Evolutionary conservation across 129 eudicot species (phyloP), one percentile per base, ranked within the genome.

Genomic region (Artemisia tridentata): DNA sequence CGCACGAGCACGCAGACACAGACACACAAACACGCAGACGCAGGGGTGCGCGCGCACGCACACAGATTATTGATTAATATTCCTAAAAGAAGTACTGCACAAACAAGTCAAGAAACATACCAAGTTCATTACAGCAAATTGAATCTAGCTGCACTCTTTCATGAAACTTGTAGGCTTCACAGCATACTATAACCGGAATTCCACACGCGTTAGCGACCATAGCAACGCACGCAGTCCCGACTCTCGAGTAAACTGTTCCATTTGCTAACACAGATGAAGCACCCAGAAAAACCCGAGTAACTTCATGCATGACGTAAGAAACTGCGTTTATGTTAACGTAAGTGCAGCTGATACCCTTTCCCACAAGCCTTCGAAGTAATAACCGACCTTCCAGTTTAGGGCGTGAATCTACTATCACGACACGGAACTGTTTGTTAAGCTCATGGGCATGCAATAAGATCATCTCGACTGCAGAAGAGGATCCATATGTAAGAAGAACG

Each of bases 81-180:
- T 29, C 34, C 34, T 29, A 18, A 48, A 48, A 3, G 51, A 65
- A 47, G 38, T 27, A 47, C 2, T 16, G 41, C 60, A 29, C 16
- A 64, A 41, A 57, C 7, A 16, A 18, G 41, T n/a, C 20, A 62
- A 63, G 45, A 69, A 45, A 20, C 91, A 52, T 84, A 95, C 99
- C 99, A n/a, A 95, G 93, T 82, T 95, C 99, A 72, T 95, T 95
- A 68, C 81, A 90, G 79, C 99, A 95, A 78, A 95, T 88, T 5
- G 99, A 95, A 83, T 95, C 97, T 15, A 95, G 97, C 63, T 95
- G 99, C 66, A 95, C 99, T 75, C 97, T 71, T 76, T 95, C 97
- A 69, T 95, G 97, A 79, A 95, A 95, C 69, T 95, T 95, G 84
- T 90, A 95, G 11, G 99, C 99, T 84, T 95, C 99, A 73, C 97